phyloP scores from a whole-genome alignment of 1,284 basidiomycete genomes.

The Leccinum solheimii region DNA sequence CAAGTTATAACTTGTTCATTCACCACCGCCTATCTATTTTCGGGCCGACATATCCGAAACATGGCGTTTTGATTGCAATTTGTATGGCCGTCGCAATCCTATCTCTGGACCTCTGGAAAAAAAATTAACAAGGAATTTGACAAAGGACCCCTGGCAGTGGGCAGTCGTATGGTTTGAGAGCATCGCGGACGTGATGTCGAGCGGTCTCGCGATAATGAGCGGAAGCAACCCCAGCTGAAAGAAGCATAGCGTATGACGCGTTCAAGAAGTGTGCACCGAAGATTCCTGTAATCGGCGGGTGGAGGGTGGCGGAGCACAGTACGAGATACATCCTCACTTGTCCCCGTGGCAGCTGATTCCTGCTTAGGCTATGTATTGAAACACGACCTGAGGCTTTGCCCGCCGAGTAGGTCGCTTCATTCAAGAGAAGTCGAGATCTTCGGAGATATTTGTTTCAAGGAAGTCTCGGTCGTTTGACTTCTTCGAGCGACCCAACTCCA shows the following conservation, averaged over 20 bases:
- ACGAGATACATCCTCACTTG: not conserved
- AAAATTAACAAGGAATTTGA: no score
- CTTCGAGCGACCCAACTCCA: not conserved
- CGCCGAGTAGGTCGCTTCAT: not conserved
- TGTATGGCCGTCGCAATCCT: not conserved
- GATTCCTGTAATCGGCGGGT: not conserved
- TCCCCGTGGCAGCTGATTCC: not conserved
- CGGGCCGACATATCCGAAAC: not conserved
- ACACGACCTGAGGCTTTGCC: not conserved
- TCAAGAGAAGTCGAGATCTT: not conserved
- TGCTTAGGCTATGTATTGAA: not conserved
- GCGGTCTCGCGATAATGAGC: not conserved
- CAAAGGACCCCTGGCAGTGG: not conserved
- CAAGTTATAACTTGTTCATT: not conserved
- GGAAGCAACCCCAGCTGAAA: not conserved
- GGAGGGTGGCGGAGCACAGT: not conserved
- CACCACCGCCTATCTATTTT: not conserved
- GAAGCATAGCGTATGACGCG: not conserved
- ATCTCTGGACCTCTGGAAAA: no score
- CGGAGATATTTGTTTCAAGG: not conserved
- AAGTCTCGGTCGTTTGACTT: not conserved
- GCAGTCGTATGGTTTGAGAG: not conserved
- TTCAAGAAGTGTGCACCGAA: not conserved
- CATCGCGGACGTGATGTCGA: not conserved
- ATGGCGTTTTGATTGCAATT: not conserved